Base-by-base conservation (phyloP, 208 protist species). In the Leishmania arabica region DNA sequence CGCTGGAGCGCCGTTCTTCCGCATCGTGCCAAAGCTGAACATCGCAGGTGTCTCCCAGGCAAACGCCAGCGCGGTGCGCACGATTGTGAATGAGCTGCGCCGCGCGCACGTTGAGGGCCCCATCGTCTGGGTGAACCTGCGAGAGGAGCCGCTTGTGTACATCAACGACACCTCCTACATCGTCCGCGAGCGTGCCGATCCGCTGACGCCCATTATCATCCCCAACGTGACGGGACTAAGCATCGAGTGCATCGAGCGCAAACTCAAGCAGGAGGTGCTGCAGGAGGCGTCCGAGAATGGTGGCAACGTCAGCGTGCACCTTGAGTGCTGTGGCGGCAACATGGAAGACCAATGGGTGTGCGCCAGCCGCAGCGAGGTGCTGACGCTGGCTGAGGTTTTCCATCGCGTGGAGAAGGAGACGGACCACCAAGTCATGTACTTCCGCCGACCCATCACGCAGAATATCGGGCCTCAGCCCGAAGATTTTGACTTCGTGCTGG, bases 291-390 rank as follows among this genome's bases (percentile, higher is more conserved):
- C 81, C 78, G 91, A 91, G 79, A 97, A 96, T 78, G 90, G 89
- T 47, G 94, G 94, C 71, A 97, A 97, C 88, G 88, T 97, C 75
- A 95, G 92, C 83, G 89, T 96, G 3, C 82, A 92, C 76, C 85
- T 93, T 45, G 90, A 96, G 81, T 88, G 82, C 31, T 86, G 84
- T 7, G 88, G 91, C 65, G 91, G 90, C 34, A 0, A 89, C 58
- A 90, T 95, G 90, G 92, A 96, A 84, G 94, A 97, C 82, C 93
- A 97, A 84, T 97, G 94, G 94, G 91, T 94, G 81, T 92, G 86
- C 56, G 94, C 88, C n/a, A 86, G 91, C 60, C 51, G 77, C 37
- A 69, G 90, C 58, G 85, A 87, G 56, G 90, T 96, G 19, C 85
- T 91, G 21, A 96, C 94, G 15, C 79, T 93, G 37, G 79, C 87